Percentiles rank a stretch among this genome's conserved stretches.
phyloP scores from a whole-genome alignment of 2,329 filamentous ascomycete genomes.

The Calonectria crousiana region DNA sequence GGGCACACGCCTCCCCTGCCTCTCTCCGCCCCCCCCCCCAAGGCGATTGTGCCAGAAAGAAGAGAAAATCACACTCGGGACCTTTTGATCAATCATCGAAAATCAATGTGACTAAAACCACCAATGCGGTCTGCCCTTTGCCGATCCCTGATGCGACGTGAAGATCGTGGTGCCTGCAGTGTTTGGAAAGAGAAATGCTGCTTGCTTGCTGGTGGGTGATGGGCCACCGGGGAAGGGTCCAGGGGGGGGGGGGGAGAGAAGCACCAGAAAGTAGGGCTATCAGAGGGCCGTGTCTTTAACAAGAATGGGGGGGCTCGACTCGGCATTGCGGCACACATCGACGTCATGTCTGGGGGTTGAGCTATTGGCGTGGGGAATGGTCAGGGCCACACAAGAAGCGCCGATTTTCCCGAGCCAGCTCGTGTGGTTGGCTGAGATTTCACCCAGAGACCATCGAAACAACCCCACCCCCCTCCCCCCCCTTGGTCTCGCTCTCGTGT shows the following conservation, averaged over 20 bases:
- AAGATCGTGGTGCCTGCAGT: conserved; percentile 11
- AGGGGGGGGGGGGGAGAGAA: too few relatives aligned
- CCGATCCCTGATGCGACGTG: conserved; percentile 21
- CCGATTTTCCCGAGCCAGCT: conserved; percentile 43
- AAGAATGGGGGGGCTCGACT: conserved; percentile 25
- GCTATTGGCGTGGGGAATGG: conserved; percentile 37
- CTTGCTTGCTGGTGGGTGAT: background rate
- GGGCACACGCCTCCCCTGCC: conserved; percentile 4
- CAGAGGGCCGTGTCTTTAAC: conserved; percentile 20
- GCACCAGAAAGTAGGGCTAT: conserved; percentile 1
- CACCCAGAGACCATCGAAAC: conserved; percentile 12
- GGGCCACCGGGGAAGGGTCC: background rate
- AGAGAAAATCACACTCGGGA: background rate
- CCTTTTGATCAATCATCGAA: conserved; percentile 15
- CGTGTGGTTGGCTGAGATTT: conserved; percentile 23
- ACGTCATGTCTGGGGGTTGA: conserved; percentile 40
- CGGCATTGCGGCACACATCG: conserved; percentile 44
- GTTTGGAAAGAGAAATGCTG: background rate
- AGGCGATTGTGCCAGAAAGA: background rate
- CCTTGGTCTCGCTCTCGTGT: background rate
- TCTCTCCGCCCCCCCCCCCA: background rate
- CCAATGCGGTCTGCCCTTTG: background rate
- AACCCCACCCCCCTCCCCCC: background rate
- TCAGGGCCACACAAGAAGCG: conserved; percentile 33
- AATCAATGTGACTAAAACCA: background rate